Conservation (phyloP, 1,284 basidiomycete species). For the Lignosus rhinocerotis region DNA sequence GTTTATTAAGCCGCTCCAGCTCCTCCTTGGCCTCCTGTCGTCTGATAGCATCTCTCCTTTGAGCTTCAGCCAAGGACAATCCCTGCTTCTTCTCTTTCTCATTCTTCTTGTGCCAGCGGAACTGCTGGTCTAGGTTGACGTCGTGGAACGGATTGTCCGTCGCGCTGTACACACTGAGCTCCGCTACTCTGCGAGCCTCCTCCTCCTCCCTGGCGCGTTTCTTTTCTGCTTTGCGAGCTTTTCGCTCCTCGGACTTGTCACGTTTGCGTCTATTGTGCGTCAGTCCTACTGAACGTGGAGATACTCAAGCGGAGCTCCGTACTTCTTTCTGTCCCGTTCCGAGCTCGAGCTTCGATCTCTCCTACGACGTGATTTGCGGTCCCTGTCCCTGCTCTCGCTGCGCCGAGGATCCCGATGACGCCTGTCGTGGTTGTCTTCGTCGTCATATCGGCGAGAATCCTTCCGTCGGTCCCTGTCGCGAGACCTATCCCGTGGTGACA, state of each 20-base stretch:
- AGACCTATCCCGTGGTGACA: slow-evolving; percentile 25
- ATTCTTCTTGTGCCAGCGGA: slow-evolving; percentile 98
- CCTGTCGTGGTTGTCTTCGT: slow-evolving; percentile 34
- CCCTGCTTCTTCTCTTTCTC: slow-evolving; percentile 95
- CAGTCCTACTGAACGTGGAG: background rate
- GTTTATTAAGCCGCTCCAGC: slow-evolving; percentile 86
- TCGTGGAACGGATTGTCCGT: slow-evolving; percentile 98
- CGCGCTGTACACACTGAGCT: slow-evolving; percentile 91
- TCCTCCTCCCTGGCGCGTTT: slow-evolving; percentile 82
- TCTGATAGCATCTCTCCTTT: slow-evolving; percentile 77
- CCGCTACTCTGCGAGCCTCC: slow-evolving; percentile 83
- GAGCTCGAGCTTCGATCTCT: slow-evolving; percentile 41
- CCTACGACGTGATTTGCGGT: slow-evolving; percentile 35
- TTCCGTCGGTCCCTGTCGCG: slow-evolving; percentile 31
- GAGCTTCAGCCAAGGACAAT: slow-evolving; percentile 77
- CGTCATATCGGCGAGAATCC: slow-evolving; percentile 34
- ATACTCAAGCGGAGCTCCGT: slow-evolving; percentile 25
- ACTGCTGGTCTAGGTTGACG: slow-evolving; percentile 91
- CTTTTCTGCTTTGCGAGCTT: slow-evolving; percentile 80
- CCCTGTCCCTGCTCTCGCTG: slow-evolving; percentile 43
- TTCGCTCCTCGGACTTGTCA: slow-evolving; percentile 77
- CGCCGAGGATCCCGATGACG: slow-evolving; percentile 41
- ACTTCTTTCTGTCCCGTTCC: slow-evolving; percentile 61
- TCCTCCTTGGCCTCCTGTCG: slow-evolving; percentile 94
- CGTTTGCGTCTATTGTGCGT: slow-evolving; percentile 62